Evolutionary conservation across 1,284 basidiomycete genomes (phyloP), one percentile per base, ranked within the genome.

Genomic region (Ustanciosporium gigantosporum): DNA sequence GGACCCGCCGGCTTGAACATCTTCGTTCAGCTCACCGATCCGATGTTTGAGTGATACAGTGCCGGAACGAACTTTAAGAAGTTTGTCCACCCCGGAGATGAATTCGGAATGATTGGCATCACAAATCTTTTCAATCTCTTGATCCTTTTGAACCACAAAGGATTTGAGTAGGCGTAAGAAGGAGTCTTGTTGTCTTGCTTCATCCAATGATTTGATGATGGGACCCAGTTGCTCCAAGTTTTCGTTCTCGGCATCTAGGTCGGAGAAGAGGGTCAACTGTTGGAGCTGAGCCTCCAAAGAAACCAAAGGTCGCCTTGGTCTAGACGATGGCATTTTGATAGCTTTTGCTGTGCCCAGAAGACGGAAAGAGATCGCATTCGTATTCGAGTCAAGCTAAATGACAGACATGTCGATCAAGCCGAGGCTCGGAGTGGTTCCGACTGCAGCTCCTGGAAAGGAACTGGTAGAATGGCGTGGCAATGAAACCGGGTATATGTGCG

Each of bases 61-160:
- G 0, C 83, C 83, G 41, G 83, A 91, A 70, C 96, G 88, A 75
- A 98, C 92, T 38, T 88, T 90, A 78, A 97, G 88, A 45, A 99
- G 82, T 4, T 92, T 96, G 25, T 92, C 91, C 8, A 97, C 92
- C 7, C 93, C 95, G 19, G 88, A 87, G 20, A 96, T 91, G 76
- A 99, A 98, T 78, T 98, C 95, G 81, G 94, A 90, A 77, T 98
- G 96, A 79, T 97, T 97, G 68, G 89, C 88, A 50, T 88, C 86
- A 80, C 95, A 98, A 79, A 97, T 92, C 52, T 85, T 86, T 81
- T 97, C 91, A 74, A 99, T 98, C 79, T 98, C 93, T 48, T 84
- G 83, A 77, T 99, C 95, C 80, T 97, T 96, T 62, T 91, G 86
- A 70, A 89, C 86, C 40, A 97, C 89, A 70, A 97, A 89, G 16